Base-by-base conservation (phyloP, 2,329 filamentous ascomycete genomes). In the Alternaria sp. region DNA sequence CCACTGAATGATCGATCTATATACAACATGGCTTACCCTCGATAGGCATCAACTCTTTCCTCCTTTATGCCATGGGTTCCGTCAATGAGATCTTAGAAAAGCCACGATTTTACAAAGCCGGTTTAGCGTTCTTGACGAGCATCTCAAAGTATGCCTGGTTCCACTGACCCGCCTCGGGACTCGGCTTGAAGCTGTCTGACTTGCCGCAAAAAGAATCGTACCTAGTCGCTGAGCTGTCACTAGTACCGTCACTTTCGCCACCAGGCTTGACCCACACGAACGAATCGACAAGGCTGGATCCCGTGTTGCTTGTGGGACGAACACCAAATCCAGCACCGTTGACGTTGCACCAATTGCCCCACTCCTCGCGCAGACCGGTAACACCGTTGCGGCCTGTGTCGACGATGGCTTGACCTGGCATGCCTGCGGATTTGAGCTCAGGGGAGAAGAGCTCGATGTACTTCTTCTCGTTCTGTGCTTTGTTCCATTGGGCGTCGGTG, bases 231-330 rank as follows among this genome's bases (percentile, higher is more conserved):
- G 57, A 60, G 2, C 71, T 60, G 57, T 81, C 73, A 34, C 69
- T 76, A 0, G 83, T 85, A 59, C 84, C 83, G 65, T 85, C 84
- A 20, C 79, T 81, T 74, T 86, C 84, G 56, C 83, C 84, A 68
- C 89, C 89, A 5, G 89, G 89, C 84, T 91, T 91, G 69, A 90
- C 81, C 89, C 89, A 91, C 60, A 91, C 89, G 65, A 91, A 89
- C 30, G 88, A 85, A 75, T 92, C 89, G 22, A 85, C 81, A 25
- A 88, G 79, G 2, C 79, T 72, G 61, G 86, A 82, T 16, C 86
- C 87, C 5, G 89, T 91, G 73, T 84, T 81, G 27, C 85, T 80
- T 0, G 86, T 86, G 1, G 88, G 88, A 11, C 87, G 84, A 16
- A 80, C 79, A 66, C 89, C 89, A 67, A 90, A 90, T 12, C 89